Conservation (phyloP, 2,329 filamentous ascomycete species). For the Neoarthrinium moseri region DNA sequence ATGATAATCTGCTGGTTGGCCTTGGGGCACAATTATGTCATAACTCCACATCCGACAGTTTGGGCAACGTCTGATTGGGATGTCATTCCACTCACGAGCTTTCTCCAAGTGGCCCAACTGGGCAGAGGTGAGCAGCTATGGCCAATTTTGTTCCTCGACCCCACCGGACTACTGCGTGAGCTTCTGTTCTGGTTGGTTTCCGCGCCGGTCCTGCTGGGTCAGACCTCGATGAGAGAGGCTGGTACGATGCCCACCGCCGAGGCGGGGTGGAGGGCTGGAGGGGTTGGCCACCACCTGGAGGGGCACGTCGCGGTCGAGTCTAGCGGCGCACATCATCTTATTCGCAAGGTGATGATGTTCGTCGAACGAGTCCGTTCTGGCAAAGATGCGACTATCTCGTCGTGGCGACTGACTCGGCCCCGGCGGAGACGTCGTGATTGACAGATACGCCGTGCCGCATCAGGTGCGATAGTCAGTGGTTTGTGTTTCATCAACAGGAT, state of each 20-base stretch:
- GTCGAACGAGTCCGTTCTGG: background rate
- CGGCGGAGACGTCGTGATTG: background rate
- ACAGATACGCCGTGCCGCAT: background rate
- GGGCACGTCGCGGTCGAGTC: background rate
- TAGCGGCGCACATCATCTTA: background rate
- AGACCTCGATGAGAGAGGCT: background rate
- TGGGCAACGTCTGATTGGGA: conserved; percentile 3
- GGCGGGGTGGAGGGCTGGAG: no score
- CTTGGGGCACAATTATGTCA: conserved; percentile 7
- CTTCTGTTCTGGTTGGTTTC: background rate
- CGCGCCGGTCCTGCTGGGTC: background rate
- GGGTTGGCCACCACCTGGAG: conserved; percentile 3
- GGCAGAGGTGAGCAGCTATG: background rate
- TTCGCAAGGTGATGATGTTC: background rate
- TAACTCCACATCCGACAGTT: conserved; percentile 2
- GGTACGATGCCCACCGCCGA: background rate
- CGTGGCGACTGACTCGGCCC: background rate
- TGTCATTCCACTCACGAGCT: background rate
- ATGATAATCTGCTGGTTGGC: background rate
- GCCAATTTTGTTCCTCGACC: conserved; percentile 3
- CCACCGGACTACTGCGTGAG: conserved; percentile 7
- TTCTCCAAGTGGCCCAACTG: background rate
- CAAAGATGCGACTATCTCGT: background rate
- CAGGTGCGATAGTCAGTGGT: background rate
- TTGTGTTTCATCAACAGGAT: background rate